Evolutionary conservation across 306 rosid genomes (phyloP), one percentile per base, ranked within the genome.

Genomic region (Sesbania bispinosa): DNA sequence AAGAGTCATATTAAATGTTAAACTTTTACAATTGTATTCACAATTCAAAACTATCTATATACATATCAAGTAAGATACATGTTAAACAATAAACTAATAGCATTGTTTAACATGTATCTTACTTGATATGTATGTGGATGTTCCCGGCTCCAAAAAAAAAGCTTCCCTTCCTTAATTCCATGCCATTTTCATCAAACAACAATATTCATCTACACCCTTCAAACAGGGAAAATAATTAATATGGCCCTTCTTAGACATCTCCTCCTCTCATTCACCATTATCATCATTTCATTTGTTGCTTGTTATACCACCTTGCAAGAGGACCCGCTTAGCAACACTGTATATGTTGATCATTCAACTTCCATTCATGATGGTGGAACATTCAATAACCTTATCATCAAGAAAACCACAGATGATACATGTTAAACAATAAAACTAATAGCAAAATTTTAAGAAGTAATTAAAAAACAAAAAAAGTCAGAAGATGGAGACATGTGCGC

Each of bases 301-400:
- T 77, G 78, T 67, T 57, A 39, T 41, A 11, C 69, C 39, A 67
- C 24, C 26, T 29, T 65, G 10, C 78, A 61, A 48, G 68, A 76
- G 62, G 80, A 78, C 52, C 79, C 67, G 46, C 73, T 74, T 20
- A 7, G 70, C n/a, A n/a, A n/a, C n/a, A n/a, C n/a, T 32, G 48
- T 61, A 62, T 32, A 41, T 67, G 52, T 74, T 20, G 75, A 30
- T 14, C 77, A 71, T 36, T 58, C 62, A 0, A 51, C 67, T 35
- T 47, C 33, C 46, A 42, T 71, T n/a, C 62, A 64, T 27, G 84
- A 82, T 57, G 86, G 83, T 54, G 53, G 77, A 8, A 42, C 61
- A 11, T 76, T 48, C 48, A 64, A 58, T 30, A 62, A 52, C 66
- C 47, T n/a, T n/a, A n/a, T 80, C 38, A 74, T 77, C 73, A 60